A percentile compares a stretch with the other conserved stretches of the same genome.
Conservation (phyloP, 352 stramenopile genomes). For the Phytophthora hibernalis region DNA sequence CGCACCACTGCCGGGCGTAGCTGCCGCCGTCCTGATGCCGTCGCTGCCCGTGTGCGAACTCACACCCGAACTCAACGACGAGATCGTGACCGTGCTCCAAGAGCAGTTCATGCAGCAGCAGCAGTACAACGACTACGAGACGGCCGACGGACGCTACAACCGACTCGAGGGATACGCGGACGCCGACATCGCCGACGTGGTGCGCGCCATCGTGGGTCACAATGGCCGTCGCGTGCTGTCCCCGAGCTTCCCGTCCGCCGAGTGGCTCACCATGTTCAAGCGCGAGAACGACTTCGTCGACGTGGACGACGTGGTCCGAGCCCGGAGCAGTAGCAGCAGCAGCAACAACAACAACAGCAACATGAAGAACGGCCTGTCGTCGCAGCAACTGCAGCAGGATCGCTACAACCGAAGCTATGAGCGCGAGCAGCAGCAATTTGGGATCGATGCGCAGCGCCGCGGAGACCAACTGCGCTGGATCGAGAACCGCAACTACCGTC, state of each 20-base stretch:
- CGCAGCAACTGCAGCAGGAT: conserved; percentile 21
- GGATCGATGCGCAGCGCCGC: conserved; percentile 24
- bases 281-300: conserved; percentile 54
- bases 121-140: conserved; percentile 33
- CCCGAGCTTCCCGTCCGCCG: conserved; percentile 47
- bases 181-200: conserved; percentile 66
- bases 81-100: conserved; percentile 54
- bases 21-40: conserved; percentile 6
- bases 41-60: conserved; percentile 35
- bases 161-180: conserved; percentile 48
- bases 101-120: conserved; percentile 63
- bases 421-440: conserved; percentile 21
- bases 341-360: conserved; percentile 1
- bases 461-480: conserved; percentile 21
- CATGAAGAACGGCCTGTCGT: conserved; percentile 2
- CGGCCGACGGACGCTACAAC: conserved; percentile 22
- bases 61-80: conserved; percentile 57
- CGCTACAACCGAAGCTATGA: conserved; percentile 31
- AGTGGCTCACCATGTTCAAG: conserved; percentile 68
- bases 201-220: conserved; percentile 58
- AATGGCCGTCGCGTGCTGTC: conserved; percentile 51
- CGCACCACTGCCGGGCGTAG: conserved; percentile 1
- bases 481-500: conserved; percentile 32
- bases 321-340: conserved; percentile 17
- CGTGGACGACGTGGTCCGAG: conserved; percentile 21